phyloP scores from a whole-genome alignment of 2,329 filamentous ascomycete genomes.

The Aspergillus eucalypticola region DNA sequence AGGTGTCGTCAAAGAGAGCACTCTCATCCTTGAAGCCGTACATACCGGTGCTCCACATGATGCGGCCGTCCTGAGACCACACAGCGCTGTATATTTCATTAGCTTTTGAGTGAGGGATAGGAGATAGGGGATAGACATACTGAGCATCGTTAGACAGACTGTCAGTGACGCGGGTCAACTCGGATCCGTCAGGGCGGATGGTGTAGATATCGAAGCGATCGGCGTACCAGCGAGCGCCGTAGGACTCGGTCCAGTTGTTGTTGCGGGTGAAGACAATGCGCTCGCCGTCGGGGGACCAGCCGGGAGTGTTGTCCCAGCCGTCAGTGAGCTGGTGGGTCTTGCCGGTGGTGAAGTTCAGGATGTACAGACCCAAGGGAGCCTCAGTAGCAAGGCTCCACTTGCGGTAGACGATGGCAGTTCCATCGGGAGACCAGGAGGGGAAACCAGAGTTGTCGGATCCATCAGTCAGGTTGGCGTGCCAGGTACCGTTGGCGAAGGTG shows the following conservation, averaged over 20 bases:
- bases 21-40: constrained; percentile 49
- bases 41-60: constrained; percentile 46
- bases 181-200: constrained; percentile 44
- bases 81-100: constrained; percentile 31
- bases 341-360: constrained; percentile 29
- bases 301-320: constrained; percentile 44
- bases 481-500: constrained; percentile 20
- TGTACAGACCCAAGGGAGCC: constrained; percentile 32
- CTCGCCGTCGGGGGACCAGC: constrained; percentile 43
- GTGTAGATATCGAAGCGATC: constrained; percentile 44
- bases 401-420: constrained; percentile 40
- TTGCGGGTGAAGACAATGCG: constrained; percentile 44
- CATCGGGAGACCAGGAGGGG: constrained; percentile 43
- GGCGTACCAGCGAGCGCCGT: constrained; percentile 3
- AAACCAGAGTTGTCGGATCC: constrained; percentile 42
- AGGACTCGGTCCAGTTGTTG: constrained; percentile 28
- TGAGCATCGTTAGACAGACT: constrained; percentile 47
- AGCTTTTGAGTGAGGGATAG: neutral
- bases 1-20: constrained; percentile 45
- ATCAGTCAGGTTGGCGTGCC: constrained; percentile 36
- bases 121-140: neutral
- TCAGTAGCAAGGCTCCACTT: constrained; percentile 28
- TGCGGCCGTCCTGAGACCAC: constrained; percentile 46
- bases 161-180: constrained; percentile 35
- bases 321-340: constrained; percentile 37